phyloP scores from a whole-genome alignment of 371 early-diverging fungal genomes.

The Rhizopus sp. region DNA sequence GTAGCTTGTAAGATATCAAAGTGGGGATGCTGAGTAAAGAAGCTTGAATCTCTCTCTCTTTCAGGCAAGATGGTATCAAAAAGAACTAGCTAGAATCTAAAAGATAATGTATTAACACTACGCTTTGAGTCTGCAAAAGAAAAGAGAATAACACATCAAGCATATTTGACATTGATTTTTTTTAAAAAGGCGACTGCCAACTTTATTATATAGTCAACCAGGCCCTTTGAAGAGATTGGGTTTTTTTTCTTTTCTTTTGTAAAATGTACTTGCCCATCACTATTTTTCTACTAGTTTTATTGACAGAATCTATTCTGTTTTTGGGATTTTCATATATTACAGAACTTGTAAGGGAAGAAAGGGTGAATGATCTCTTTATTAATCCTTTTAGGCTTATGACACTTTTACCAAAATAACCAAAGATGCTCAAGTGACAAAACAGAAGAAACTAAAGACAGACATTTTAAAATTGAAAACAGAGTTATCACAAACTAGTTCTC shows the following conservation, averaged over 20 bases:
- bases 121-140: no score
- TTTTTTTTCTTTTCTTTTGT: not conserved
- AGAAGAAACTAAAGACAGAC: slow-evolving; percentile 59
- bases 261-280: slow-evolving; percentile 54
- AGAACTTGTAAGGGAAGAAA: slow-evolving; percentile 37
- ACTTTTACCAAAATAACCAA: slow-evolving; percentile 45
- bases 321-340: slow-evolving; percentile 61
- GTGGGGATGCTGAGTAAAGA: no score
- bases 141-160: no score
- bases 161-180: no score
- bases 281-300: slow-evolving; percentile 55
- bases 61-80: no score
- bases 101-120: no score
- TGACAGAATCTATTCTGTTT: slow-evolving; percentile 58
- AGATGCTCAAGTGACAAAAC: slow-evolving; percentile 49
- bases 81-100: no score
- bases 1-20: no score
- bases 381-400: slow-evolving; percentile 49
- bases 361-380: not conserved
- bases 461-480: slow-evolving; percentile 61
- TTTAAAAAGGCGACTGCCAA: no score
- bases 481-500: slow-evolving; percentile 65
- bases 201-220: no score
- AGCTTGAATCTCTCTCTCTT: no score
- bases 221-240: no score